Base-by-base conservation (phyloP, 1,139 yeast species). In the Pichia sp. region DNA sequence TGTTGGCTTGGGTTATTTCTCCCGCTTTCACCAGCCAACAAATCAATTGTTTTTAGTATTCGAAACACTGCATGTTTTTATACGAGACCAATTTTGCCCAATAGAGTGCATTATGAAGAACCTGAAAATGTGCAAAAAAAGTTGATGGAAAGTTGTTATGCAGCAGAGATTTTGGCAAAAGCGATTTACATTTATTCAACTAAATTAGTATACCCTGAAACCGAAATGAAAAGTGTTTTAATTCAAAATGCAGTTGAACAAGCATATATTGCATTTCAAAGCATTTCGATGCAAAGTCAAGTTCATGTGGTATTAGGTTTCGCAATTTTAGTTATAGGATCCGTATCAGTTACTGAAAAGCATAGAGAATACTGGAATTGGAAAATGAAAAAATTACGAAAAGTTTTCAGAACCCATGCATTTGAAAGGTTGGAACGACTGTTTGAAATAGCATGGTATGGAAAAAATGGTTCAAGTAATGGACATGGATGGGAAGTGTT, bases 111-210 rank as follows among this genome's bases (percentile, higher is more conserved):
- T n/a, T 26, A 27, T 7, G 38, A 45, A 8, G 52, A 53, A 22
- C 54, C 59, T 6, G 41, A 33, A 33, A 43, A 47, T 35, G 53
- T 57, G 26, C 52, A 49, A 32, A 46, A 42, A 25, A 45, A 49
- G 20, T 35, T 57, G 15, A 25, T 50, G 42, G 56, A 54, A 31
- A 57, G 59, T 44, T 53, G 59, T 39, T 42, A 48, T 37, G 48
- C 47, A 3, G 56, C 55, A 7, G 50, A 40, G 7, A 47, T 57
- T 25, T 47, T 50, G 6, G 43, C 56, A 13, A 50, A 46, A 20
- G 53, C 56, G 5, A 45, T 54, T 4, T 49, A 35, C 23, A 42
- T 57, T 6, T 47, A 49, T 16, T 37, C 54, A 5, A 46, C 46
- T 13, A 54, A 53, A 29, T 24, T 55, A 15, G 15, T 55, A 3